Conservation (phyloP, 2,329 filamentous ascomycete genomes). For the Aschersonia sp. region DNA sequence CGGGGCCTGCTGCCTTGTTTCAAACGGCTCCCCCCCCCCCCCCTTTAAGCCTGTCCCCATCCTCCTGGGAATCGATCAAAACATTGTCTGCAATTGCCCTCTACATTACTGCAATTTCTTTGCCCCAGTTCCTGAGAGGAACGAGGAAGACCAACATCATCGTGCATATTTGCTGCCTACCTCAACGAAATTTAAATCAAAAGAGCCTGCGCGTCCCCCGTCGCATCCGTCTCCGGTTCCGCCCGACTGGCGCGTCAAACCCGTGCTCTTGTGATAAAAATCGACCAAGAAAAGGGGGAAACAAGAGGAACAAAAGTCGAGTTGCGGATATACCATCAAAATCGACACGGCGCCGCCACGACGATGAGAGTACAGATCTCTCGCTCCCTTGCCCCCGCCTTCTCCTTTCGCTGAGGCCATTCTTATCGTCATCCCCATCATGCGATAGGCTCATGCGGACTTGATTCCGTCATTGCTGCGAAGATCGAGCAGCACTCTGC, state of each 20-base stretch:
- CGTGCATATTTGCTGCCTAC: too few species aligned
- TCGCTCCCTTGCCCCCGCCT: slow-evolving; percentile 1
- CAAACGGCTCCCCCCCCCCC: neutral
- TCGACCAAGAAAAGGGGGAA: too few species aligned
- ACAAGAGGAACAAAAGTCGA: too few species aligned
- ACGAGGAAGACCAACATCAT: too few species aligned
- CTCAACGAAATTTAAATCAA: too few species aligned
- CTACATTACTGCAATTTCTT: neutral
- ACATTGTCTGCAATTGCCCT: neutral
- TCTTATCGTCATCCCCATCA: neutral
- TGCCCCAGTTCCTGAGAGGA: too few species aligned
- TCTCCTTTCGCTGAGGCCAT: slow-evolving; percentile 2
- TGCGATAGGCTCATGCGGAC: slow-evolving; percentile 1
- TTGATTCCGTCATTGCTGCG: neutral
- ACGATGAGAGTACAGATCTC: slow-evolving; percentile 1
- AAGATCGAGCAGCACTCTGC: neutral
- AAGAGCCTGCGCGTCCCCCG: too few species aligned
- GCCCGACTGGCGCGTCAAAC: too few species aligned
- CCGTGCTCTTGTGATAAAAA: too few species aligned
- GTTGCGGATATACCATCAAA: neutral
- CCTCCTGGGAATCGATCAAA: neutral
- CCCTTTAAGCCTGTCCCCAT: neutral
- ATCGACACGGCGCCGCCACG: neutral
- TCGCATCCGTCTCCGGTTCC: too few species aligned
- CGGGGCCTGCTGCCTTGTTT: neutral